A percentile compares a stretch with the other conserved stretches of the same genome.
Evolutionary conservation across 176 grass and related monocot genomes (phyloP).

Genomic region (Avena insularis): DNA sequence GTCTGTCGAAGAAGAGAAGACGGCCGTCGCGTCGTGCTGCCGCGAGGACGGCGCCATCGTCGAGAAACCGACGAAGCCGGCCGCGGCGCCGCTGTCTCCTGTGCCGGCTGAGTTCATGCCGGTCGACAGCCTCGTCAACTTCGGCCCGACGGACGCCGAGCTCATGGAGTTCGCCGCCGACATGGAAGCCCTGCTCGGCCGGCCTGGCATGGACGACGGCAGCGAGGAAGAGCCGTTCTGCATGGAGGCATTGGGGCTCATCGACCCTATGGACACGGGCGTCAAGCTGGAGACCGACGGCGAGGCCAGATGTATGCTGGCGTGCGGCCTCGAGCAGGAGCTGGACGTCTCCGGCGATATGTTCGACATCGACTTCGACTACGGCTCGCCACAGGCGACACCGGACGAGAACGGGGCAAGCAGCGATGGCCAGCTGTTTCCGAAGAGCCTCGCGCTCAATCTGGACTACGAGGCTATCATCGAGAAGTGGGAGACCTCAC

Average conservation of each 20-base stretch:
- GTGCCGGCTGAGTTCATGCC: slow-evolving; percentile 18
- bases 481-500: slow-evolving; percentile 69
- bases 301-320: neutral
- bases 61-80: slow-evolving; percentile 32
- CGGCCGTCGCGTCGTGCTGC: slow-evolving; percentile 17
- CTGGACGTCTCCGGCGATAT: slow-evolving; percentile 57
- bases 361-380: slow-evolving; percentile 78
- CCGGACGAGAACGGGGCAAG: slow-evolving; percentile 24
- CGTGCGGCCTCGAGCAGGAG: slow-evolving; percentile 49
- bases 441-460: slow-evolving; percentile 55
- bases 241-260: slow-evolving; percentile 61
- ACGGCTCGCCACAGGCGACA: slow-evolving; percentile 54
- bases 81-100: neutral
- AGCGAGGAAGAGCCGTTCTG: slow-evolving; percentile 58
- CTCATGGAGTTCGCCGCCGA: slow-evolving; percentile 87
- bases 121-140: slow-evolving; percentile 35
- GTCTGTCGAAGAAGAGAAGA: slow-evolving; percentile 47
- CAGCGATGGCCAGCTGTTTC: slow-evolving; percentile 9
- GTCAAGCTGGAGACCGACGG: slow-evolving; percentile 60
- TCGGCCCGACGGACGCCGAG: slow-evolving; percentile 73
- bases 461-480: slow-evolving; percentile 92
- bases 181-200: slow-evolving; percentile 84
- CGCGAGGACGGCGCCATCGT: slow-evolving; percentile 40
- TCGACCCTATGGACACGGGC: slow-evolving; percentile 41
- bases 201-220: slow-evolving; percentile 53